Evolutionary conservation across 2,329 filamentous ascomycete genomes (phyloP).

Genomic region (Pestalotiopsis sp.): DNA sequence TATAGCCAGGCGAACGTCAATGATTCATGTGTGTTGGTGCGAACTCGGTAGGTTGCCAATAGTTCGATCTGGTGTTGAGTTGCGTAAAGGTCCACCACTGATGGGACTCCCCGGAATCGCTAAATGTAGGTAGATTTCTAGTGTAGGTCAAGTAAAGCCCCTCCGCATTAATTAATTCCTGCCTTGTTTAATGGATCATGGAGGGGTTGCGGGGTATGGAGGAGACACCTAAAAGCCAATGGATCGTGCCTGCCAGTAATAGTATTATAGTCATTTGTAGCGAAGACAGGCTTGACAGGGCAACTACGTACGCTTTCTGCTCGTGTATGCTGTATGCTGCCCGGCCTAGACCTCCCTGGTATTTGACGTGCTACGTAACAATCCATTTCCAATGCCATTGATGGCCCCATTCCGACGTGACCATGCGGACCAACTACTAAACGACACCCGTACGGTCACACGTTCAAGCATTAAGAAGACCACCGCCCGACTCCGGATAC

Average conservation of each 20-base stretch:
- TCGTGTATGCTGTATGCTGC: too few relatives aligned
- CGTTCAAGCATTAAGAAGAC: neutral
- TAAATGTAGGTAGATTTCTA: neutral
- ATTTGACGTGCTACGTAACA: neutral
- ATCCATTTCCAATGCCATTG: neutral
- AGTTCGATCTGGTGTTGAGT: neutral
- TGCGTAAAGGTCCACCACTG: neutral
- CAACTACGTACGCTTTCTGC: too few relatives aligned
- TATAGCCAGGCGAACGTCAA: neutral
- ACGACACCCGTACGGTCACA: neutral
- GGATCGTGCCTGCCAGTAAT: too few relatives aligned
- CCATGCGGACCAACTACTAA: neutral
- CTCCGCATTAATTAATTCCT: neutral
- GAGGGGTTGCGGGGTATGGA: neutral
- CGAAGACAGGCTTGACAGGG: too few relatives aligned
- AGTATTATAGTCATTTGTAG: too few relatives aligned
- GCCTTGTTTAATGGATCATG: too few relatives aligned
- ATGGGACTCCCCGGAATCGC: conserved; percentile 2
- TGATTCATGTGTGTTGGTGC: neutral
- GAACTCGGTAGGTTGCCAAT: neutral
- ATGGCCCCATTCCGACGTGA: neutral
- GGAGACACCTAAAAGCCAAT: neutral
- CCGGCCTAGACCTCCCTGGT: too few relatives aligned
- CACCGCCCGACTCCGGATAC: neutral
- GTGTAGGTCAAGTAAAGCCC: neutral